phyloP scores from a whole-genome alignment of 768 basidiomycete genomes.

The Lyophyllum decastes region DNA sequence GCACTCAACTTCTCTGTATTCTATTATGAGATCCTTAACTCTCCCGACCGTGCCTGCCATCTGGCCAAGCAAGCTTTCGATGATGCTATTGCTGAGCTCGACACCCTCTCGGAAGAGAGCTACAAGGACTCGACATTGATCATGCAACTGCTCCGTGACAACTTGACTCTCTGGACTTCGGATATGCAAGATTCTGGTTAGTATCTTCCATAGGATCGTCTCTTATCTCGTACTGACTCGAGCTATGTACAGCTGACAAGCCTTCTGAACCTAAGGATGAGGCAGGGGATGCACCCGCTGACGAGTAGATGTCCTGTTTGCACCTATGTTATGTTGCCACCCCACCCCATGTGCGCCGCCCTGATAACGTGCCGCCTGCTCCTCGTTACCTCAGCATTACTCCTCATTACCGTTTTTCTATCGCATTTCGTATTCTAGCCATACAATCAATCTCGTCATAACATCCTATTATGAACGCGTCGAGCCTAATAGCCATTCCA shows the following conservation, averaged over 20 bases:
- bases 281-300: conserved; percentile 56
- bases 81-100: conserved; percentile 98
- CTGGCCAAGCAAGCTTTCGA: conserved; percentile 99
- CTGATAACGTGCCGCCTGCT: conserved; percentile 17
- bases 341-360: conserved; percentile 13
- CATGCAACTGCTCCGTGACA: conserved; percentile 96
- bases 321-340: conserved; percentile 21
- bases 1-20: conserved; percentile 99
- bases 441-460: conserved; percentile 15
- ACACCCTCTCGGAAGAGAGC: conserved; percentile 97
- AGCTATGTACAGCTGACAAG: conserved; percentile 56
- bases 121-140: conserved; percentile 99
- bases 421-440: conserved; percentile 17
- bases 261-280: conserved; percentile 73
- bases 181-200: conserved; percentile 93
- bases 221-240: neutral
- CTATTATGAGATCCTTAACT: conserved; percentile 99
- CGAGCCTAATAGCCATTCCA: too few relatives aligned
- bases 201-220: conserved; percentile 24
- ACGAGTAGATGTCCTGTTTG: conserved; percentile 52
- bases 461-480: neutral
- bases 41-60: conserved; percentile 97
- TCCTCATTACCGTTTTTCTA: conserved; percentile 17
- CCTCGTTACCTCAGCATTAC: conserved; percentile 12
- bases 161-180: conserved; percentile 97